Evolutionary conservation across 1,284 basidiomycete genomes (phyloP).

Genomic region (Porogramme epimiltina): DNA sequence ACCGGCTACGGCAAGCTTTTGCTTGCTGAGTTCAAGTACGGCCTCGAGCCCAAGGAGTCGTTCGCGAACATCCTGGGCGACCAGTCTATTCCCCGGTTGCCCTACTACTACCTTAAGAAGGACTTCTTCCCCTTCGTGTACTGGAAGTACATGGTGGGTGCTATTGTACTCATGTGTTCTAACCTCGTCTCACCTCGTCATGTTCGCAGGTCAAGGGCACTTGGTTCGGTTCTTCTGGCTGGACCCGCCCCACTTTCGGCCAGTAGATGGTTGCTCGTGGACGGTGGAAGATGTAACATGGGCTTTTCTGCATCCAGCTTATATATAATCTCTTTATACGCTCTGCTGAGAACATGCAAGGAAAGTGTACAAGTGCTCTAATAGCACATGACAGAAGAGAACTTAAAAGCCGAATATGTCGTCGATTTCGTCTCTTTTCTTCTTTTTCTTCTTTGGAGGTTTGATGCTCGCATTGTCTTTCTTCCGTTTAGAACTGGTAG

Average conservation of each 20-base stretch:
- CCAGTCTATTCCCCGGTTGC: constrained; percentile 69
- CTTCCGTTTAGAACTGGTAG: constrained; percentile 19
- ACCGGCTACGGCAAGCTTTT: constrained; percentile 87
- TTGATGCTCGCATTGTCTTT: constrained; percentile 24
- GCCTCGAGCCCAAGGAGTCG: constrained; percentile 83
- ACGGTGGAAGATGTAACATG: too few species aligned
- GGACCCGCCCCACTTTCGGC: constrained; percentile 48
- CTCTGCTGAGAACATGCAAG: too few species aligned
- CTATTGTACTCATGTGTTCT: background rate
- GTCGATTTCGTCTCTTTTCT: constrained; percentile 61
- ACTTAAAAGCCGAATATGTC: constrained; percentile 59
- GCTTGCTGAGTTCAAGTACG: constrained; percentile 92
- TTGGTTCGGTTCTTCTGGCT: constrained; percentile 67
- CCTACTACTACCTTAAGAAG: constrained; percentile 94
- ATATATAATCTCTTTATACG: too few species aligned
- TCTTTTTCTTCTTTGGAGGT: constrained; percentile 40
- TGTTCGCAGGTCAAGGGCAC: constrained; percentile 58
- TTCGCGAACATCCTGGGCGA: constrained; percentile 71
- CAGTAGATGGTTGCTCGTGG: constrained; percentile 4
- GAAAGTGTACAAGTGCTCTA: too few species aligned
- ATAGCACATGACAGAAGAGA: too few species aligned
- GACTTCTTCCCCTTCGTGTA: constrained; percentile 90
- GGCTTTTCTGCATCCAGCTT: too few species aligned
- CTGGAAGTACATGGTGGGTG: constrained; percentile 72
- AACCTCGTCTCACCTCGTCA: background rate